These are phyloP conservation scores for Sideroxylon spinosum DNA, from an alignment of 179 eudicot genomes.

Conservation along the genomic window DNA sequence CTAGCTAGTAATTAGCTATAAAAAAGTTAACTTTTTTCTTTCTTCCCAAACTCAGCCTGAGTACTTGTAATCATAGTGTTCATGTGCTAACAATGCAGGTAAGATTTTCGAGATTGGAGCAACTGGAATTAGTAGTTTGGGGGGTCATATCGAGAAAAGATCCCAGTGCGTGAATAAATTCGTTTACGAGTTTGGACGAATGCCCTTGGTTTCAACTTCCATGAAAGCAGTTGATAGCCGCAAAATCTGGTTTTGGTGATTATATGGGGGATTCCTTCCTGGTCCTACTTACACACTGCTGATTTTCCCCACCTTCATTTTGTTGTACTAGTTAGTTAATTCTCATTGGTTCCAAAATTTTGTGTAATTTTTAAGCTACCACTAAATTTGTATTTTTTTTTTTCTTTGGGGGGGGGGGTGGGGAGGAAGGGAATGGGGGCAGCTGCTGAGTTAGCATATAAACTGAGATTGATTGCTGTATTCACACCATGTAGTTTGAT, in stretches of 20 bases:
- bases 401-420: too few species aligned
- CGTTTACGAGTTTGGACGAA: constrained; percentile 55
- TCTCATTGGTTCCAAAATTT: neutral
- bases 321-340: constrained; percentile 1
- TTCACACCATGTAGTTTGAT: neutral
- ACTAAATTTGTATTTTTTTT: neutral
- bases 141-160: constrained; percentile 71
- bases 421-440: too few species aligned
- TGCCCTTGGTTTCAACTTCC: constrained; percentile 81
- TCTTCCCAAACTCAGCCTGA: too few species aligned
- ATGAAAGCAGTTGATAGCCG: constrained; percentile 82
- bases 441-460: neutral
- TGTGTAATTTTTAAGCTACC: neutral
- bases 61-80: too few species aligned
- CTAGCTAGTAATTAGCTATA: too few species aligned
- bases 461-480: neutral
- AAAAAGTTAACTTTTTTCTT: too few species aligned
- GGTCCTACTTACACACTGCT: neutral
- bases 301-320: constrained; percentile 3
- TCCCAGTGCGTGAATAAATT: constrained; percentile 67
- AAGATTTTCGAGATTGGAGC: constrained; percentile 83
- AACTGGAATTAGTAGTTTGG: constrained; percentile 87
- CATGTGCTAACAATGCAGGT: constrained; percentile 39
- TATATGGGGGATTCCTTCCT: neutral
- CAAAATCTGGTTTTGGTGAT: constrained; percentile 82